Evolutionary conservation across 306 rosid genomes (phyloP).

Genomic region (Senna siamea): DNA sequence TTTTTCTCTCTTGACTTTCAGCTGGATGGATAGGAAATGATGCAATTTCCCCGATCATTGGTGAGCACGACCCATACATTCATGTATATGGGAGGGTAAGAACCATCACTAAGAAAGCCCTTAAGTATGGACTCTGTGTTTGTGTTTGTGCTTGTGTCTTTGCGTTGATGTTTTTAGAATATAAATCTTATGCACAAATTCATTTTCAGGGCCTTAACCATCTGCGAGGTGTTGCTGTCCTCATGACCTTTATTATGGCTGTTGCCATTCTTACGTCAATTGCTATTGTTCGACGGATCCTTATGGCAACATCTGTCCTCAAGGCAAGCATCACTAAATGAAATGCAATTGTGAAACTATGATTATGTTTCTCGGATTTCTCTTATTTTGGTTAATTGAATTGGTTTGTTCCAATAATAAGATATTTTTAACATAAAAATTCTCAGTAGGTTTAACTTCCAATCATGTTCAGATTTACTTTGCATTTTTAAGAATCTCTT

Average conservation of each 20-base stretch:
- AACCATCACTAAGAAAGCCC: conserved; percentile 37
- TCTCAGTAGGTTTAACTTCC: neutral
- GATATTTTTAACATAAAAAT: neutral
- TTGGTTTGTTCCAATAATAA: conserved; percentile 1
- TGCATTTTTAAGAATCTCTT: neutral
- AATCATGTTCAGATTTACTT: neutral
- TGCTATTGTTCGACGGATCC: conserved; percentile 90
- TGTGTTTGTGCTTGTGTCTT: neutral
- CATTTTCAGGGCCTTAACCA: conserved; percentile 79
- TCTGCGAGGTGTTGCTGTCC: conserved; percentile 74
- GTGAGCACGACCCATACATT: conserved; percentile 83
- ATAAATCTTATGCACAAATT: conserved; percentile 28
- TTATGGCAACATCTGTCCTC: conserved; percentile 97
- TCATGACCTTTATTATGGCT: conserved; percentile 82
- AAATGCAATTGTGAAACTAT: conserved; percentile 23
- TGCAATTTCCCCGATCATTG: conserved; percentile 87
- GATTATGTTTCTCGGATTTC: conserved; percentile 3
- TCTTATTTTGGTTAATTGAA: neutral
- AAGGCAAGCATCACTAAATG: conserved; percentile 65
- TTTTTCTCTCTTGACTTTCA: conserved; percentile 50
- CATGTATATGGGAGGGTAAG: conserved; percentile 84
- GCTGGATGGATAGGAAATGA: conserved; percentile 99
- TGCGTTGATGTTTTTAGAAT: conserved; percentile 25
- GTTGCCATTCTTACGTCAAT: conserved; percentile 88
- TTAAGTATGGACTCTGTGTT: neutral